Conservation (phyloP, 495 filamentous ascomycete genomes). For the Jackrogersella multiformis region DNA sequence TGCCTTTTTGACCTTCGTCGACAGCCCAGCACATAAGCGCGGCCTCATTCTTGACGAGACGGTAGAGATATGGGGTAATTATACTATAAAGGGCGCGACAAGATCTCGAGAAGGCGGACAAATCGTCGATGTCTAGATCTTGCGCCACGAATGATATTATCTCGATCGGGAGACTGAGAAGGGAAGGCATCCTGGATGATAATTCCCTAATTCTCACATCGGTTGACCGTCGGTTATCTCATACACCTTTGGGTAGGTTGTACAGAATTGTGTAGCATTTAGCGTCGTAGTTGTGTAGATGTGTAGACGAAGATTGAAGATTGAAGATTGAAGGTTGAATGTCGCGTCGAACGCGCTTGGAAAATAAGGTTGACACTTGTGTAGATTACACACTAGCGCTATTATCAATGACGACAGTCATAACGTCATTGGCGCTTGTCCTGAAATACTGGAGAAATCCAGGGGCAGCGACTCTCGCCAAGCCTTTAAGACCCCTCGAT, state of each 20-base stretch:
- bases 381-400: too few relatives aligned
- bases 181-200: slow-evolving; percentile 12
- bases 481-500: too few relatives aligned
- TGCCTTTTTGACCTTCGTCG: slow-evolving; percentile 12
- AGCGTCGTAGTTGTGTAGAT: background rate
- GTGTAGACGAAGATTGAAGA: background rate
- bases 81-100: slow-evolving; percentile 15
- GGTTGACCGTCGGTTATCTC: background rate
- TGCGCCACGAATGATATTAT: background rate
- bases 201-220: background rate
- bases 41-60: background rate
- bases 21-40: slow-evolving; percentile 21
- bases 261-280: background rate
- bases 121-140: slow-evolving; percentile 6
- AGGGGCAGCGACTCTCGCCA: too few relatives aligned
- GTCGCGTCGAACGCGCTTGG: background rate
- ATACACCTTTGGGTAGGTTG: too few relatives aligned
- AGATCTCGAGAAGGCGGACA: slow-evolving; percentile 28
- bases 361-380: background rate
- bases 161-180: slow-evolving; percentile 23
- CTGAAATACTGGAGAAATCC: too few relatives aligned
- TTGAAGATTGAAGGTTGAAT: background rate
- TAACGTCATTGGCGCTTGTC: too few relatives aligned
- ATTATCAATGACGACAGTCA: too few relatives aligned
- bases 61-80: slow-evolving; percentile 18